Percentiles rank a stretch among this genome's conserved stretches.
Evolutionary conservation across 2,329 filamentous ascomycete genomes (phyloP).

Genomic region (Parastagonospora avenae): DNA sequence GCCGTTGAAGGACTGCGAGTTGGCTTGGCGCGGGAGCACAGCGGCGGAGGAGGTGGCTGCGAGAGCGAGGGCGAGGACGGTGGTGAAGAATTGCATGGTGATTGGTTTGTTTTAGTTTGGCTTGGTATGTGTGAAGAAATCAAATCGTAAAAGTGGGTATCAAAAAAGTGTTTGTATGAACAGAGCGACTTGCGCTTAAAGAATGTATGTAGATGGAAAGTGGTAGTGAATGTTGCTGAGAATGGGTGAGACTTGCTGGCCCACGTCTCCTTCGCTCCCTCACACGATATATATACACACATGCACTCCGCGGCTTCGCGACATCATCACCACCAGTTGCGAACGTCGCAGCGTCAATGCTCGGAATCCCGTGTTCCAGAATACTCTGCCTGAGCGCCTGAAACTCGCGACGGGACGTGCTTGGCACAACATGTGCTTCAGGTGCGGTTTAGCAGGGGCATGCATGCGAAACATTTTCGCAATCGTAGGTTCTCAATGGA

Average conservation of each 20-base stretch:
- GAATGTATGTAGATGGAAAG: conserved; percentile 13
- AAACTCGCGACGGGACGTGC: conserved; percentile 21
- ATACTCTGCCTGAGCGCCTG: conserved; percentile 23
- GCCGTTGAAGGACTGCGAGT: conserved; percentile 48
- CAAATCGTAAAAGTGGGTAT: background rate
- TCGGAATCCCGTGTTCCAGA: background rate
- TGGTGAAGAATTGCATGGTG: conserved; percentile 33
- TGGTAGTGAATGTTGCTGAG: conserved; percentile 12
- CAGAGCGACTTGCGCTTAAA: conserved; percentile 23
- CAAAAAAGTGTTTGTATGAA: conserved; percentile 1
- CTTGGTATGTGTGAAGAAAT: background rate
- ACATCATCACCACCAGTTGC: background rate
- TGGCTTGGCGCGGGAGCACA: conserved; percentile 22
- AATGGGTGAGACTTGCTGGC: background rate
- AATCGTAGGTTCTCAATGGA: background rate
- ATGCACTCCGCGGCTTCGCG: background rate
- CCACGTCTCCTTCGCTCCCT: background rate
- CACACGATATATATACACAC: conserved; percentile 13
- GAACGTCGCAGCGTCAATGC: background rate
- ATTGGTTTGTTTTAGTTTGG: background rate
- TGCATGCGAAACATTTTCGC: background rate
- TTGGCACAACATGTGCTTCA: conserved; percentile 21
- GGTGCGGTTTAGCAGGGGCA: conserved; percentile 9
- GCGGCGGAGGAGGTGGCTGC: no score
- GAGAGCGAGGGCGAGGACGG: conserved; percentile 20